Percentiles rank a stretch among this genome's conserved stretches.
phyloP scores from a whole-genome alignment of 2,329 filamentous ascomycete genomes.

The Aspergillus neoniger region DNA sequence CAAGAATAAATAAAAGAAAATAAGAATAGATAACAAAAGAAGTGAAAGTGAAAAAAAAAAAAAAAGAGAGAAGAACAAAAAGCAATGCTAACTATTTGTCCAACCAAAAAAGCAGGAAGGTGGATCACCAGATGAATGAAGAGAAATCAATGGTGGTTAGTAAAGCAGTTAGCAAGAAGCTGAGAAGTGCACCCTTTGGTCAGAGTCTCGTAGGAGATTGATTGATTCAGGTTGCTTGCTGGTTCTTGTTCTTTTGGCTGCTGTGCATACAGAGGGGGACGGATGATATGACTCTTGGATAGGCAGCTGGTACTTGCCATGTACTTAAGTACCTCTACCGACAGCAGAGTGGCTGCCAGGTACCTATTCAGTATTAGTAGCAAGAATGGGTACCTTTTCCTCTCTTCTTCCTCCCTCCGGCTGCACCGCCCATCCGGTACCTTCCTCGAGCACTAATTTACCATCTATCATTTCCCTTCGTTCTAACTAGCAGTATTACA shows the following conservation, averaged over 20 bases:
- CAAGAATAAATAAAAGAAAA: background rate
- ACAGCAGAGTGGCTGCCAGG: background rate
- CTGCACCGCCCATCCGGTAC: conserved; percentile 8
- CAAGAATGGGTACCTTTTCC: background rate
- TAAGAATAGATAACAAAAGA: background rate
- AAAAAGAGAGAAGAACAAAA: background rate
- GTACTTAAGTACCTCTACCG: conserved; percentile 9
- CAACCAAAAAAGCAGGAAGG: background rate
- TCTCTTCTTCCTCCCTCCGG: background rate
- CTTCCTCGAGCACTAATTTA: conserved; percentile 3
- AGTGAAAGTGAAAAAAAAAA: background rate
- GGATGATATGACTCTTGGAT: background rate
- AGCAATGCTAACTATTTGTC: conserved; percentile 1
- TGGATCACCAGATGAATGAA: background rate
- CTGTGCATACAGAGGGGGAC: background rate
- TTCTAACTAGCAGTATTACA: conserved; percentile 3
- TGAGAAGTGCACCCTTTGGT: background rate
- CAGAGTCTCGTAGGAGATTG: background rate
- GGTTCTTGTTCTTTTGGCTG: background rate
- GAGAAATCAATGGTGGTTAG: background rate
- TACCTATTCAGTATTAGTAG: background rate
- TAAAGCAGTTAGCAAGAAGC: too few relatives aligned
- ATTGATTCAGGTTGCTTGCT: background rate
- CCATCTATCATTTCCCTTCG: conserved; percentile 5
- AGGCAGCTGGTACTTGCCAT: conserved; percentile 5